A percentile compares a stretch with the other conserved stretches of the same genome.
These are phyloP conservation scores for Xylaria sp. DNA, from an alignment of 2,329 filamentous ascomycete genomes.

Conservation along the genomic window DNA sequence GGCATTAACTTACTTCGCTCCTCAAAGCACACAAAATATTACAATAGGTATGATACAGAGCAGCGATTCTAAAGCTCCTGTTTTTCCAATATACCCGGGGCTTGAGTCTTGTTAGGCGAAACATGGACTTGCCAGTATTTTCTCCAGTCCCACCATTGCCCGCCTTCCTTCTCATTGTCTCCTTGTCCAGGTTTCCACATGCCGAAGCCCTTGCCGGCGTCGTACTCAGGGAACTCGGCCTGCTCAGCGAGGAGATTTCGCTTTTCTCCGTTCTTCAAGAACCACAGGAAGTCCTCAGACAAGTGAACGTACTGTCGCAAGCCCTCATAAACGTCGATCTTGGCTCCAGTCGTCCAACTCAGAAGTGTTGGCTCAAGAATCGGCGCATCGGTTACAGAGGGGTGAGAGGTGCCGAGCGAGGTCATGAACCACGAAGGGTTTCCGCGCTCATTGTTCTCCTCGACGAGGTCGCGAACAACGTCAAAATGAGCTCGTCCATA, in stretches of 20 bases:
- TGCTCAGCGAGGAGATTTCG: conserved; percentile 61
- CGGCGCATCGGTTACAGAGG: conserved; percentile 73
- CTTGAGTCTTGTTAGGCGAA: conserved; percentile 34
- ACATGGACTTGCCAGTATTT: conserved; percentile 51
- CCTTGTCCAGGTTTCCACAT: conserved; percentile 51
- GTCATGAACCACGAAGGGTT: conserved; percentile 65
- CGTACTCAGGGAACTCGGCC: conserved; percentile 57
- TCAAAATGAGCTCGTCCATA: conserved; percentile 73
- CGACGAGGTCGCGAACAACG: conserved; percentile 66
- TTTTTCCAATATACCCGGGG: not conserved
- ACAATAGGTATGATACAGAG: conserved; percentile 2
- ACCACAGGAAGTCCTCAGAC: conserved; percentile 66
- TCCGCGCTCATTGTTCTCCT: conserved; percentile 56
- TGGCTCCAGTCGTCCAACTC: conserved; percentile 69
- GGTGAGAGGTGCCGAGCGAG: conserved; percentile 66
- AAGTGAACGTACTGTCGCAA: conserved; percentile 69
- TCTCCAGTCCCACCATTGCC: conserved; percentile 55
- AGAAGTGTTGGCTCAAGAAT: conserved; percentile 70
- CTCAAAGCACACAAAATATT: not conserved
- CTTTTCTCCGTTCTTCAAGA: conserved; percentile 54
- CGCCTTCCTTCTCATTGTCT: conserved; percentile 41
- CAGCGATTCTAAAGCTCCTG: conserved; percentile 1
- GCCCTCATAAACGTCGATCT: conserved; percentile 65
- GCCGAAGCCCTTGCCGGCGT: conserved; percentile 48
- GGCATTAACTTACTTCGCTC: not conserved